These are phyloP conservation scores for Silene noctiflora DNA, from an alignment of 179 eudicot species.

Conservation along the genomic window DNA sequence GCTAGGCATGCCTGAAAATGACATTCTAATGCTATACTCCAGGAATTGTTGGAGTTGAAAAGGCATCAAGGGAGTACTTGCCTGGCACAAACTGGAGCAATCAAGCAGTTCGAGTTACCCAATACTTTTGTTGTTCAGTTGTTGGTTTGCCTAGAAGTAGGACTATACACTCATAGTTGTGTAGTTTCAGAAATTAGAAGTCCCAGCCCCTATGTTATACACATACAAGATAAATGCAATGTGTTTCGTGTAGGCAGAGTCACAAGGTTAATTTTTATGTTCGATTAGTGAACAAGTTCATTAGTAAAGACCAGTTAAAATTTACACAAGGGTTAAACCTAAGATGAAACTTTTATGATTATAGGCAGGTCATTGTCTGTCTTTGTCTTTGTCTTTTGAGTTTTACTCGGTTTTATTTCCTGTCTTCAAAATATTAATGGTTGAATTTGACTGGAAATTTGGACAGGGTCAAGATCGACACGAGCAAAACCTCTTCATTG, in stretches of 20 bases:
- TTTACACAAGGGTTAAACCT: not conserved
- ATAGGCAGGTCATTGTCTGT: not conserved
- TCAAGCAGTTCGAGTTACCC: too few species aligned
- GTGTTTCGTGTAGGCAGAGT: too few species aligned
- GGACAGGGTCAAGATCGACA: constrained; percentile 73
- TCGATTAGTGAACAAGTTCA: not conserved
- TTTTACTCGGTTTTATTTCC: not conserved
- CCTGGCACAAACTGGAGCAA: not conserved
- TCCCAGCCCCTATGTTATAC: too few species aligned
- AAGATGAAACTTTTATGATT: not conserved
- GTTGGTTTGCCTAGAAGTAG: too few species aligned
- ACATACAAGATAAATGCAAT: too few species aligned
- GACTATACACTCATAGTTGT: too few species aligned
- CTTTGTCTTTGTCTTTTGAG: not conserved
- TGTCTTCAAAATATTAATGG: not conserved
- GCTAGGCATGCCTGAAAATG: too few species aligned
- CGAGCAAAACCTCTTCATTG: constrained; percentile 95
- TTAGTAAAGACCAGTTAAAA: not conserved
- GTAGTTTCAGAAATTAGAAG: too few species aligned
- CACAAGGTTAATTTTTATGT: not conserved
- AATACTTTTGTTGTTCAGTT: too few species aligned
- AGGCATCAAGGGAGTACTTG: not conserved
- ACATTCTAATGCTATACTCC: not conserved
- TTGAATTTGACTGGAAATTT: not conserved
- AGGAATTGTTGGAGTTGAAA: not conserved